These are phyloP conservation scores for Polyporus arcularius DNA, from an alignment of 768 basidiomycete genomes.

Conservation along the genomic window DNA sequence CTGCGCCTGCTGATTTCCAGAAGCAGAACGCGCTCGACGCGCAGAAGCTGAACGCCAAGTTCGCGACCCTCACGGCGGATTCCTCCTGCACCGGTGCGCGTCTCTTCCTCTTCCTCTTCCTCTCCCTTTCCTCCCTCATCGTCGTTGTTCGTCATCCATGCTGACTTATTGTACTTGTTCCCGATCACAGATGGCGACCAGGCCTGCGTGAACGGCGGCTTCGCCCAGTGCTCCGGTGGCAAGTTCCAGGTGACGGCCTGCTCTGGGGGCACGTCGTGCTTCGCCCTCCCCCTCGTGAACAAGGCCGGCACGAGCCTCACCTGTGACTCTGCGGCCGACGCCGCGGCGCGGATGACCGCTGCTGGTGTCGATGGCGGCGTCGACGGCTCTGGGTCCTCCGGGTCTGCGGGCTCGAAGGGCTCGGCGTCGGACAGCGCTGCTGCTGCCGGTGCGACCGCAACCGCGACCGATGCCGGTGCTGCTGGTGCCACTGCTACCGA, in stretches of 20 bases:
- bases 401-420: neutral
- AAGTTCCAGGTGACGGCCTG: slow-evolving; percentile 37
- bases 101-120: neutral
- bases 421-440: neutral
- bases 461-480: neutral
- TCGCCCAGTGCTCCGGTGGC: slow-evolving; percentile 42
- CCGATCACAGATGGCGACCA: slow-evolving; percentile 29
- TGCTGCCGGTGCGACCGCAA: neutral
- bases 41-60: slow-evolving; percentile 38
- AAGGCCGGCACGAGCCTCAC: slow-evolving; percentile 39
- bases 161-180: neutral
- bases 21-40: slow-evolving; percentile 38
- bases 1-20: slow-evolving; percentile 24
- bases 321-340: slow-evolving; percentile 38
- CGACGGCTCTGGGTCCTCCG: slow-evolving; percentile 5
- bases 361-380: slow-evolving; percentile 35
- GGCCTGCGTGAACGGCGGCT: slow-evolving; percentile 39
- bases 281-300: slow-evolving; percentile 45
- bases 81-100: slow-evolving; percentile 34
- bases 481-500: neutral
- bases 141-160: neutral
- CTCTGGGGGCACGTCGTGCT: slow-evolving; percentile 32
- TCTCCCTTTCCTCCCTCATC: neutral
- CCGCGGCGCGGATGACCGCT: slow-evolving; percentile 33
- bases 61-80: slow-evolving; percentile 29